Evolutionary conservation across 2,329 filamentous ascomycete species (phyloP), one percentile per base, ranked within the genome.

Genomic region (Pseudopyricularia javanii): DNA sequence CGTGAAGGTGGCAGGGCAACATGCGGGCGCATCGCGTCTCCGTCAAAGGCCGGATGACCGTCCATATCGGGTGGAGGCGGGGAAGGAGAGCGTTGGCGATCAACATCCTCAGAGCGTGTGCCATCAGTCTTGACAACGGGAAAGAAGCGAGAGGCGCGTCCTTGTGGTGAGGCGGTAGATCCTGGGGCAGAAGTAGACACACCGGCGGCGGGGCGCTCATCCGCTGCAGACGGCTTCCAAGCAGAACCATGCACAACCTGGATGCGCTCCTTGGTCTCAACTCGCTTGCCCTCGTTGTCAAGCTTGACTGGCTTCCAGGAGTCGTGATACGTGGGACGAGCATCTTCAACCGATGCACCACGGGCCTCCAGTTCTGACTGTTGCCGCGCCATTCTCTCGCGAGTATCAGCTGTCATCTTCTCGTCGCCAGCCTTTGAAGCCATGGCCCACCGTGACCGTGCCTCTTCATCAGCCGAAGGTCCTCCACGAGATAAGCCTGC

Each of bases 11-110:
- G 87, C 8, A 91, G 69, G 34, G 79, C 82, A 7, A 91, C 86
- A 54, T 83, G 77, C 3, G 87, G 86, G 54, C 78, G 80, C 33
- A 70, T 69, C 1, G 70, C 72, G 59, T 88, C 79, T 30, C 85
- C 83, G 58, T 83, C 80, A 58, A 86, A 88, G 2, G 78, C 86
- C 6, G 86, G 86, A 60, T 91, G 86, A 9, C 77, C 82, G 56
- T 79, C 76, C 66, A 80, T 81, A 20, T 80, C 82, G 1, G 85
- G 85, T 48, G 88, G 86, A 3, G 86, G 86, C 0, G 85, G 86
- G 3, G 83, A 85, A 15, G 85, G 81, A 6, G 82, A 85, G 4
- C 73, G 68, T 40, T 75, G 69, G 4, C 66, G 52, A 2, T 73
- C 63, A 17, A 26, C 20, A 45, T 45, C 40, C 24, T 45, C 40